Percentiles rank a stretch among this genome's conserved stretches.
Evolutionary conservation across 352 stramenopile genomes (phyloP).

Genomic region (Plasmopara viticola): DNA sequence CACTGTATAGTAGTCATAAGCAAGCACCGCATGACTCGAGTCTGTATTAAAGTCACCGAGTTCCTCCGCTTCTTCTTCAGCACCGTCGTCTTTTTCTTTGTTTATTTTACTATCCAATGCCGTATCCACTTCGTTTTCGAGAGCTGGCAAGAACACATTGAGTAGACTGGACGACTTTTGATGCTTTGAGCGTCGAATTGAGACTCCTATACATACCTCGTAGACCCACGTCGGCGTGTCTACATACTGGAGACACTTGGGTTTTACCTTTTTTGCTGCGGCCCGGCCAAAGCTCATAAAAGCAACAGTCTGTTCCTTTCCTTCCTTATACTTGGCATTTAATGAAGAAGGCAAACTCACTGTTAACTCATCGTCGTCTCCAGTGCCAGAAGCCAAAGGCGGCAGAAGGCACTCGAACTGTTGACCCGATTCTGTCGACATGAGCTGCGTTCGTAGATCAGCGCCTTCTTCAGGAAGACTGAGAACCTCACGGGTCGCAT

Average conservation of each 20-base stretch:
- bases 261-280: slow-evolving; percentile 46
- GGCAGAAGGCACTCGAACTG: slow-evolving; percentile 74
- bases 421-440: slow-evolving; percentile 58
- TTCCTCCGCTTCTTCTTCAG: slow-evolving; percentile 30
- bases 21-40: slow-evolving; percentile 16
- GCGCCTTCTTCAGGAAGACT: slow-evolving; percentile 12
- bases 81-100: slow-evolving; percentile 4
- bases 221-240: slow-evolving; percentile 54
- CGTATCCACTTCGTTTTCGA: slow-evolving; percentile 20
- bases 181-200: slow-evolving; percentile 49
- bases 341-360: neutral
- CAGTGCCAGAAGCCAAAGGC: slow-evolving; percentile 14
- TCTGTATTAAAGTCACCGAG: slow-evolving; percentile 37
- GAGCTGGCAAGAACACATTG: slow-evolving; percentile 1
- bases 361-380: neutral
- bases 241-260: slow-evolving; percentile 59
- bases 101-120: slow-evolving; percentile 1
- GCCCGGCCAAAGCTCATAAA: slow-evolving; percentile 51
- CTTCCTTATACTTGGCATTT: slow-evolving; percentile 6
- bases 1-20: slow-evolving; percentile 43
- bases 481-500: slow-evolving; percentile 38
- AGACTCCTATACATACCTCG: slow-evolving; percentile 53
- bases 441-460: slow-evolving; percentile 37
- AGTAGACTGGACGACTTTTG: slow-evolving; percentile 1
- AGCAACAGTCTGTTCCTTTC: slow-evolving; percentile 4